Conservation (phyloP, 192 early-diverging fungal species). For the Podila clonocystis region DNA sequence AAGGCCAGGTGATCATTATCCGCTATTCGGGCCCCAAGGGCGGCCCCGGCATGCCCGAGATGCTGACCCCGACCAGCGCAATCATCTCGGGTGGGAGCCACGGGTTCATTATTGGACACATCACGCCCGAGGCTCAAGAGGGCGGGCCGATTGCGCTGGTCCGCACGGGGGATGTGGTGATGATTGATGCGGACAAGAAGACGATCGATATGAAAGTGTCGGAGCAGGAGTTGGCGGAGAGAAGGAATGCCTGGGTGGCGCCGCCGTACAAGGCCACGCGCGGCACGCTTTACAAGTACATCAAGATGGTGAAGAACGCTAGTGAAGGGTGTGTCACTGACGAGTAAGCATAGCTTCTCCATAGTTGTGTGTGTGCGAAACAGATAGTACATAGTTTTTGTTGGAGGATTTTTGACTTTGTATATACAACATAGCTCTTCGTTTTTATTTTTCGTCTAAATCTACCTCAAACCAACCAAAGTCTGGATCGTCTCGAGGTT, state of each 20-base stretch:
- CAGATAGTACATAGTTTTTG: too few relatives aligned
- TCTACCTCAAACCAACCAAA: constrained; percentile 64
- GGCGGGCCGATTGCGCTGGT: constrained; percentile 97
- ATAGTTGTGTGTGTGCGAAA: too few relatives aligned
- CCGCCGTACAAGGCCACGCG: constrained; percentile 88
- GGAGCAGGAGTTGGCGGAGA: constrained; percentile 80
- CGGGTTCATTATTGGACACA: constrained; percentile 99
- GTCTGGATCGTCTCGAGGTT: constrained; percentile 68
- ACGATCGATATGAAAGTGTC: constrained; percentile 81
- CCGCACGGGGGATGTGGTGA: constrained; percentile 86
- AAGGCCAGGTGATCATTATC: constrained; percentile 94
- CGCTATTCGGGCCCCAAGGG: constrained; percentile 98
- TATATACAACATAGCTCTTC: background rate
- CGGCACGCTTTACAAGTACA: constrained; percentile 95
- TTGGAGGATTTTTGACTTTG: too few relatives aligned
- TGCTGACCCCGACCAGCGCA: constrained; percentile 98
- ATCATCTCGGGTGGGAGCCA: constrained; percentile 99
- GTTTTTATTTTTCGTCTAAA: background rate
- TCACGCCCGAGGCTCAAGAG: constrained; percentile 96
- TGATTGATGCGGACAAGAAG: constrained; percentile 86
- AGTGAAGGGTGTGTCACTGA: constrained; percentile 89
- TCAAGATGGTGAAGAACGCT: constrained; percentile 84
- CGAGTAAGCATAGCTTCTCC: constrained; percentile 55
- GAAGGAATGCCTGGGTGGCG: constrained; percentile 77
- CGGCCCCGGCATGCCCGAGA: constrained; percentile 99